Conservation (phyloP, 495 filamentous ascomycete species). For the Bacidia gigantensis region DNA sequence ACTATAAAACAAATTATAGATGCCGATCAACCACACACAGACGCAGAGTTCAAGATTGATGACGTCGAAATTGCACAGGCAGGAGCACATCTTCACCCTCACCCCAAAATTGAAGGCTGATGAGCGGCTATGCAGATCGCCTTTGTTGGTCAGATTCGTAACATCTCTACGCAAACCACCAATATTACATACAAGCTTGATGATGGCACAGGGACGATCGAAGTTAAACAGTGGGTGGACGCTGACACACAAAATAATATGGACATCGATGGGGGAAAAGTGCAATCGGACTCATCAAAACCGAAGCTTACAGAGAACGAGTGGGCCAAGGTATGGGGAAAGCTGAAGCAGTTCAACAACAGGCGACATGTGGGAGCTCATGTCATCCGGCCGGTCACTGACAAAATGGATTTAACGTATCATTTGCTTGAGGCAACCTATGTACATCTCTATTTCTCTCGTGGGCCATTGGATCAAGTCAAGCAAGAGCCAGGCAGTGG, state of each 20-base stretch:
- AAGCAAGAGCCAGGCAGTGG: slow-evolving; percentile 17
- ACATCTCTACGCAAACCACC: slow-evolving; percentile 72
- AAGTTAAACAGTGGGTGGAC: slow-evolving; percentile 90
- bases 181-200: slow-evolving; percentile 87
- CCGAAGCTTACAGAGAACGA: slow-evolving; percentile 46
- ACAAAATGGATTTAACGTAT: slow-evolving; percentile 84
- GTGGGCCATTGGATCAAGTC: slow-evolving; percentile 43
- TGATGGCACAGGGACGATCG: slow-evolving; percentile 84
- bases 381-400: slow-evolving; percentile 58
- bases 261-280: slow-evolving; percentile 30
- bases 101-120: slow-evolving; percentile 13
- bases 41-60: slow-evolving; percentile 68
- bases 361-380: slow-evolving; percentile 72
- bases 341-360: slow-evolving; percentile 60
- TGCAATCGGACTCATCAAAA: slow-evolving; percentile 23
- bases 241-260: slow-evolving; percentile 34
- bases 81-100: neutral
- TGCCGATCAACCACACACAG: slow-evolving; percentile 57
- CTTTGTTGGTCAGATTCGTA: slow-evolving; percentile 79
- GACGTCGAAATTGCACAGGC: slow-evolving; percentile 46
- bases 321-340: slow-evolving; percentile 74
- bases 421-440: slow-evolving; percentile 81
- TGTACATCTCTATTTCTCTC: slow-evolving; percentile 73
- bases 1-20: slow-evolving; percentile 91
- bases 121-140: slow-evolving; percentile 42